Percentiles rank a stretch among this genome's conserved stretches.
Conservation (phyloP, 2,329 filamentous ascomycete genomes). For the Capronia epimyces region DNA sequence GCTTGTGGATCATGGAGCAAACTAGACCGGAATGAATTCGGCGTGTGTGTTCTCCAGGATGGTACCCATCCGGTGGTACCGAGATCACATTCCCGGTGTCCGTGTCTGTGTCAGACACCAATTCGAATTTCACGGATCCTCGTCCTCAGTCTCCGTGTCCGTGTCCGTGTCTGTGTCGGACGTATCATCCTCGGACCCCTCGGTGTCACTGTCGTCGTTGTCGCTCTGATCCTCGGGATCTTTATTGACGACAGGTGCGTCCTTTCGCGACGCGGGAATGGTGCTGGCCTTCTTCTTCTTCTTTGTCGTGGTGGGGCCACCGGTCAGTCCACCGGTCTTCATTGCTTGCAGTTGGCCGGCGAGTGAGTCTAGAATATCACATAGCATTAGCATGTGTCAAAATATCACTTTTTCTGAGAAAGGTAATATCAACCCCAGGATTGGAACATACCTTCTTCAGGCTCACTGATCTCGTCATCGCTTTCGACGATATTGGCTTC, state of each 20-base stretch:
- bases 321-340: slow-evolving; percentile 57
- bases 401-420: slow-evolving; percentile 5
- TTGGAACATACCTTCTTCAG: slow-evolving; percentile 77
- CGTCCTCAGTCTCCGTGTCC: slow-evolving; percentile 70
- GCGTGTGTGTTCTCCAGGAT: no score
- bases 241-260: slow-evolving; percentile 53
- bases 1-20: no score
- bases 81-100: no score
- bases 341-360: slow-evolving; percentile 86
- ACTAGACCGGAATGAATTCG: no score
- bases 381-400: slow-evolving; percentile 30
- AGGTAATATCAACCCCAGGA: not conserved
- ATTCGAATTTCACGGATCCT: slow-evolving; percentile 40
- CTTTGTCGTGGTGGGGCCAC: slow-evolving; percentile 49
- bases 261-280: slow-evolving; percentile 50
- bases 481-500: slow-evolving; percentile 69
- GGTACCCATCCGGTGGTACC: no score
- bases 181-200: slow-evolving; percentile 55
- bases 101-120: no score
- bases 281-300: slow-evolving; percentile 41
- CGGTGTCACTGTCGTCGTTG: slow-evolving; percentile 58
- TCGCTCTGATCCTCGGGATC: slow-evolving; percentile 54
- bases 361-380: slow-evolving; percentile 62
- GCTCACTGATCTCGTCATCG: slow-evolving; percentile 92
- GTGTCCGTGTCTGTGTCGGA: slow-evolving; percentile 62